Evolutionary conservation across 2,329 filamentous ascomycete species (phyloP), one percentile per base, ranked within the genome.

Genomic region (Ampelomyces quisqualis): DNA sequence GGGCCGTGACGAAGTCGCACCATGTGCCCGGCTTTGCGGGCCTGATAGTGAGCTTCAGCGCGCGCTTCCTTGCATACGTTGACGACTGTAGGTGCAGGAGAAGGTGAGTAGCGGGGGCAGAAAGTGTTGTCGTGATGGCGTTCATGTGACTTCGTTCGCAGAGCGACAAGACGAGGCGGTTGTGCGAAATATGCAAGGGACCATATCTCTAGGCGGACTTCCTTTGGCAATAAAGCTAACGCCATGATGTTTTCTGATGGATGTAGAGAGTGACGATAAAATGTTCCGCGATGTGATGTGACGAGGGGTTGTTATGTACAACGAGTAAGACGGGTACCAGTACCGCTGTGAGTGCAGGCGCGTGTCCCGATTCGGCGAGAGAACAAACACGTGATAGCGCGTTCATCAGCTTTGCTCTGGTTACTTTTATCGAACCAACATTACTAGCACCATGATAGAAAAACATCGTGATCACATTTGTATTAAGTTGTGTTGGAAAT

Each of bases 131-230:
- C 45, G 17, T 20, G 4, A 24, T 53, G 47, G n/a, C 33, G 14
- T 18, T 53, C 44, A 33, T 59, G 56, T 3, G 34, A 28, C 15
- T 34, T 37, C 2, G 52, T 57, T 20, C 43, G 34, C 14, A 59
- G 28, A 3, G 50, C 48, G 19, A 59, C 54, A 6, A 53, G 41
- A 7, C 56, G 54, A 33, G 54, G 50, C 5, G 48, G 42, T 15
- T 56, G 42, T n/a, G 43, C 28, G 18, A 50, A 47, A 36, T 57
- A 59, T 13, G 28, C 49, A 7, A 46, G 44, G 11, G 43, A 28
- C 54, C 54, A 59, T 15, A 59, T 53, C 7, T 54, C 45, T n/a
- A 59, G 39, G 10, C 56, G 56, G 3, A 59, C 33, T 20, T 59
- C 56, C 23, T 59, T 59, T 15, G 56, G 56, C 6, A 59, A 43